phyloP scores from a whole-genome alignment of 1,139 yeast species.

The Candida gigantensis region DNA sequence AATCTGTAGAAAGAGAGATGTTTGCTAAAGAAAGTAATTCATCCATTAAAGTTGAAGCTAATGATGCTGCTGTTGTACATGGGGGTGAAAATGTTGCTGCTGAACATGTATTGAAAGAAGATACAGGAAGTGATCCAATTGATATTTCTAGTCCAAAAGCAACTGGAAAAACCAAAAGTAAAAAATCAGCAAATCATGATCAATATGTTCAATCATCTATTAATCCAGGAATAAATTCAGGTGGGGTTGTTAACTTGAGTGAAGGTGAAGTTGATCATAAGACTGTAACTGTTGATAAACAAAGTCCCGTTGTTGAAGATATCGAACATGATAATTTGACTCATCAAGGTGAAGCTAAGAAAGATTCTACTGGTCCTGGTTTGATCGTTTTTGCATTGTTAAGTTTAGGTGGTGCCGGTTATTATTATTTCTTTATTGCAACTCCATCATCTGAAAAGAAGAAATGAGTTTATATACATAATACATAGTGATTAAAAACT shows the following conservation, averaged over 20 bases:
- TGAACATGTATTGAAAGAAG: slow-evolving; percentile 44
- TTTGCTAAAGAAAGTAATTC: slow-evolving; percentile 36
- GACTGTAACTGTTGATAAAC: slow-evolving; percentile 28
- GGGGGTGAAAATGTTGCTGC: slow-evolving; percentile 45
- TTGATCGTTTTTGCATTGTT: slow-evolving; percentile 19
- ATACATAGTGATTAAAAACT: neutral
- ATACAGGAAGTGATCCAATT: slow-evolving; percentile 34
- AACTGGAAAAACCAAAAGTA: slow-evolving; percentile 16
- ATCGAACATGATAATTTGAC: slow-evolving; percentile 39
- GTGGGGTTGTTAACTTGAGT: slow-evolving; percentile 41
- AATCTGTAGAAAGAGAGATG: slow-evolving; percentile 44
- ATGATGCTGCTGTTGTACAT: slow-evolving; percentile 42
- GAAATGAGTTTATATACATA: neutral
- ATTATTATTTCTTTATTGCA: slow-evolving; percentile 17
- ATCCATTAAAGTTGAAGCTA: slow-evolving; percentile 49
- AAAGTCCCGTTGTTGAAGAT: slow-evolving; percentile 38
- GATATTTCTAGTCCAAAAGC: slow-evolving; percentile 19
- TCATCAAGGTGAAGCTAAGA: slow-evolving; percentile 5
- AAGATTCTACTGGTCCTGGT: slow-evolving; percentile 7
- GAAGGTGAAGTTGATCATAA: slow-evolving; percentile 42
- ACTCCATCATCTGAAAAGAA: slow-evolving; percentile 5
- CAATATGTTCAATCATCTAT: slow-evolving; percentile 45
- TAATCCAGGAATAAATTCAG: slow-evolving; percentile 44
- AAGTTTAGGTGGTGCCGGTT: slow-evolving; percentile 29
- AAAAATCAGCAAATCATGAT: slow-evolving; percentile 43